Base-by-base conservation (phyloP, 805 yeast species). In the Ogataea thermomethanolica region DNA sequence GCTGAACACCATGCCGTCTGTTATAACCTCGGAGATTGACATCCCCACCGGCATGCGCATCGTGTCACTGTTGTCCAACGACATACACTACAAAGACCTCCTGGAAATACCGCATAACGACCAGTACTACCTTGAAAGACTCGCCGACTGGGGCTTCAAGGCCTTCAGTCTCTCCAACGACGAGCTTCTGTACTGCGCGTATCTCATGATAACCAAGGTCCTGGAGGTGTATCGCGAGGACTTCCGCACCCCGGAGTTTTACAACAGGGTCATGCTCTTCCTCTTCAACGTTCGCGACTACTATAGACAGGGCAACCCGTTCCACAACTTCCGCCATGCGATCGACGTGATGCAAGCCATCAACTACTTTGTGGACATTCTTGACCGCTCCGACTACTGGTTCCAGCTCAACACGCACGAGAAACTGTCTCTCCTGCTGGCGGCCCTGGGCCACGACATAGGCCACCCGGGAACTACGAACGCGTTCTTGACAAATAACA, bases 381-480 rank as follows among this genome's bases (percentile, higher is more conserved):
- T 25, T 7, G 27, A 39, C 6, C 42, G 46, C 29, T 15, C 40
- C 7, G 31, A 43, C 9, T 49, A 33, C 36, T 15, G 29, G 25
- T 28, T 50, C 29, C 32, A 37, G 25, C 49, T 57, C 24, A 15
- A 39, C 8, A 22, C 37, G 10, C 10, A 39, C 12, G 82, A 82
- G 50, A 69, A 73, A 2, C 64, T 84, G 33, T 76, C 84, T 1
- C 63, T 88, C 21, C 71, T 86, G 25, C 67, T 90, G 9, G 85
- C 96, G 0, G 93, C 96, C 1, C 65, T 90, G 30, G 98, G 98
- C 37, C 99, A 93, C 65, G 99, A 93, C 61, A 79, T 86, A 24
- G 95, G 96, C 15, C 99, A 93, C 62, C 98, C 98, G 0, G 99
- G 98, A 2, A 78, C 89, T n/a, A 88, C 95, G 10, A 87, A 88